Evolutionary conservation across 2,329 filamentous ascomycete genomes (phyloP), one percentile per base, ranked within the genome.

Genomic region (Xylariaceae sp.): DNA sequence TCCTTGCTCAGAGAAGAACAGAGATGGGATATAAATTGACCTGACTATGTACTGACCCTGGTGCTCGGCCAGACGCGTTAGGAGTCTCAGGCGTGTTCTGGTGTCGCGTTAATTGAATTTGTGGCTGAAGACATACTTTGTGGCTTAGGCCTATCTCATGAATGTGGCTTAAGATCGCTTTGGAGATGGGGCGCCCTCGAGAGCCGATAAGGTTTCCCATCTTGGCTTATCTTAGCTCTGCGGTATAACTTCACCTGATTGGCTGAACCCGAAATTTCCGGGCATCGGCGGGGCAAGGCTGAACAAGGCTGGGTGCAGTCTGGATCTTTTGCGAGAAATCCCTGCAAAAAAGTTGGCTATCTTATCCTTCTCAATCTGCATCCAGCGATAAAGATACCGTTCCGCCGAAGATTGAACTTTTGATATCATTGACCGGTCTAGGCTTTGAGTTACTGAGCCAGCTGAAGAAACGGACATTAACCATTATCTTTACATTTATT

Each of bases 41-140:
- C 11, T 51, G n/a, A 5, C 4, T 51, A 50, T n/a, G 11, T 6
- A 48, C 61, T 23, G 51, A 13, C 41, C 35, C 15, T 15, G 44
- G 51, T 13, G n/a, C 47, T 37, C 15, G 37, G 41, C 45, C 17
- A 37, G 37, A 55, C 57, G 57, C 57, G 57, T 55, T 37, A 37
- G 13, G 30, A 37, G 34, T 55, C 55, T 55, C 58, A 55, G 66
- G 72, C 72, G 72, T 71, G 71, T 72, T 71, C 70, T 72, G 70
- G 71, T 71, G 70, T 72, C 68, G 72, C 68, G 71, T 74, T 69
- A 70, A 74, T 70, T 68, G 70, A 65, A 58, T 58, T 30, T 65
- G 66, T 67, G 68, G 66, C 64, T 58, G 15, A 13, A 53, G 55
- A 53, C 50, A 9, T 45, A 6, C 41, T 13, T 23, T 59, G 54